Conservation (phyloP, 805 yeast species). For the Teunomyces barrocoloradensis region DNA sequence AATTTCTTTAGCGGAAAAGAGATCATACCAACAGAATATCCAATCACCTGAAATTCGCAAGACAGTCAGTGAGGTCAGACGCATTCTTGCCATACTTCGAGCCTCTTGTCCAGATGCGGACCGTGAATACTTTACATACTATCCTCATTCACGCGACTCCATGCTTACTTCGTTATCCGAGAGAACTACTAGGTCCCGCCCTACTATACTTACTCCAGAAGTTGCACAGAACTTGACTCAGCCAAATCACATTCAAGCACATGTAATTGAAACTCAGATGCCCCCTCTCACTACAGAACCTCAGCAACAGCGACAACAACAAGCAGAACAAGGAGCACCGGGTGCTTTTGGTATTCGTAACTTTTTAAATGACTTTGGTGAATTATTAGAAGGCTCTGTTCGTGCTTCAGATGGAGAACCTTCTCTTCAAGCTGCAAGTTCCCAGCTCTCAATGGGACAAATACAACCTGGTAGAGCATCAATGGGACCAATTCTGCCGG, state of each 20-base stretch:
- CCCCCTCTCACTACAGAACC: slow-evolving; percentile 6
- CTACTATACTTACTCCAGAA: slow-evolving; percentile 37
- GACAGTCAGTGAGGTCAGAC: slow-evolving; percentile 22
- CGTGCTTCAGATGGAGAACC: slow-evolving; percentile 5
- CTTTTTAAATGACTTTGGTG: slow-evolving; percentile 22
- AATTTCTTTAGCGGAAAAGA: slow-evolving; percentile 31
- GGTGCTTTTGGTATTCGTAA: slow-evolving; percentile 13
- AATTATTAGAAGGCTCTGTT: slow-evolving; percentile 16
- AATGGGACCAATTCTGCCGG: not conserved
- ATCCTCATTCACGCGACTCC: slow-evolving; percentile 21
- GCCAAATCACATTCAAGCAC: slow-evolving; percentile 14
- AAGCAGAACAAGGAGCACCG: not conserved
- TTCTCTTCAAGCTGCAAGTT: not conserved
- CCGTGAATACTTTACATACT: slow-evolving; percentile 24
- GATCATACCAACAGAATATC: slow-evolving; percentile 37
- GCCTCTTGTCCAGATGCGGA: slow-evolving; percentile 25
- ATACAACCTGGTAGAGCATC: not conserved
- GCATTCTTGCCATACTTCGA: slow-evolving; percentile 25
- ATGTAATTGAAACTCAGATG: not conserved
- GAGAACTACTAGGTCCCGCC: slow-evolving; percentile 30
- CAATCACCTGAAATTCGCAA: slow-evolving; percentile 21
- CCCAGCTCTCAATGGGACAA: too few species aligned
- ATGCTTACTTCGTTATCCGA: slow-evolving; percentile 24
- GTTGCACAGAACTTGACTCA: slow-evolving; percentile 32
- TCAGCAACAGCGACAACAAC: not conserved